These are phyloP conservation scores for Parastagonospora avenae DNA, from an alignment of 2,329 filamentous ascomycete genomes.

Conservation along the genomic window DNA sequence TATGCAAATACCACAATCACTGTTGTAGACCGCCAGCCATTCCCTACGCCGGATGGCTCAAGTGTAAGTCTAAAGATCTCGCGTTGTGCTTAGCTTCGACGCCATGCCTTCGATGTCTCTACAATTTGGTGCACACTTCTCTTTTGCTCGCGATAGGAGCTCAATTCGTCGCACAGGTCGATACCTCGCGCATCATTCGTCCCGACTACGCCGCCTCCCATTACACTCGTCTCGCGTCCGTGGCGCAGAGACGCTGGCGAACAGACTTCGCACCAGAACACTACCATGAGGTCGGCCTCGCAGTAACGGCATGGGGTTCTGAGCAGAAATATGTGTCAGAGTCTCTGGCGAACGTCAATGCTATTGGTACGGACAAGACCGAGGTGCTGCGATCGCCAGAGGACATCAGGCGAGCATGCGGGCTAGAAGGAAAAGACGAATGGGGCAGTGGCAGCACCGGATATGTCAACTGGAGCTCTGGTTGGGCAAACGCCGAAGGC, in stretches of 20 bases:
- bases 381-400: slow-evolving; percentile 45
- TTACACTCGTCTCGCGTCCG: slow-evolving; percentile 75
- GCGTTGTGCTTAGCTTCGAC: neutral
- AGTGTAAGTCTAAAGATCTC: slow-evolving; percentile 48
- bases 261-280: slow-evolving; percentile 66
- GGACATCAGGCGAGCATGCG: slow-evolving; percentile 48
- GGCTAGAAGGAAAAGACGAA: slow-evolving; percentile 48
- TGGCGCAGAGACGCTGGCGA: slow-evolving; percentile 74
- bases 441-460: slow-evolving; percentile 62
- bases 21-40: slow-evolving; percentile 62
- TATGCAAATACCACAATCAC: slow-evolving; percentile 60
- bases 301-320: slow-evolving; percentile 63
- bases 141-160: neutral
- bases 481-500: slow-evolving; percentile 80
- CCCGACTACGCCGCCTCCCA: slow-evolving; percentile 81
- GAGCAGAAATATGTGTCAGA: slow-evolving; percentile 48
- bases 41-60: slow-evolving; percentile 64
- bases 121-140: neutral
- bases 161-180: slow-evolving; percentile 47
- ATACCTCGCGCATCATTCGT: slow-evolving; percentile 66
- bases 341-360: slow-evolving; percentile 43
- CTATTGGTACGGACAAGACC: slow-evolving; percentile 45
- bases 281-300: slow-evolving; percentile 73
- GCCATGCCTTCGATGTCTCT: neutral
- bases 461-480: slow-evolving; percentile 74